Evolutionary conservation across 176 grass and related monocot genomes (phyloP).

Genomic region (Musa schizocarpa): DNA sequence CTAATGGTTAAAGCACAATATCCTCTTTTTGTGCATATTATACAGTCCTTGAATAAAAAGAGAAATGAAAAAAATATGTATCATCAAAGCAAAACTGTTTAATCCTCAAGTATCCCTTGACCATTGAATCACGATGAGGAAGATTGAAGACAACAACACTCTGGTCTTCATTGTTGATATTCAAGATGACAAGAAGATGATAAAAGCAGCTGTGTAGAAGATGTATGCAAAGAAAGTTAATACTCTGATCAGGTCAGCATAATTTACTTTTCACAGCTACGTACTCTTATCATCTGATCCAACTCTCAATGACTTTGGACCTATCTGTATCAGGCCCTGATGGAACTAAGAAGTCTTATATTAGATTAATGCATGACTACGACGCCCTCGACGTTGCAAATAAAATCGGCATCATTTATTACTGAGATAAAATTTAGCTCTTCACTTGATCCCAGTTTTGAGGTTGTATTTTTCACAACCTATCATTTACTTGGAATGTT

Average conservation of each 20-base stretch:
- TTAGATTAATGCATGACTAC: background rate
- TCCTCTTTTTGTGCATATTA: too few relatives aligned
- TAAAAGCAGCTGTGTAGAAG: background rate
- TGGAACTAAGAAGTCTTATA: background rate
- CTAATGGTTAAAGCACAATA: too few relatives aligned
- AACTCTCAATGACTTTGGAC: background rate
- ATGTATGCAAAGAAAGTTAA: background rate
- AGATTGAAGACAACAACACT: background rate
- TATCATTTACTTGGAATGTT: too few relatives aligned
- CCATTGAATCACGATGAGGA: background rate
- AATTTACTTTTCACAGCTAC: background rate
- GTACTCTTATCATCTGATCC: background rate
- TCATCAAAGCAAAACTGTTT: too few relatives aligned
- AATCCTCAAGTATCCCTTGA: background rate
- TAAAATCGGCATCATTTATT: background rate
- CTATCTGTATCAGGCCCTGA: background rate
- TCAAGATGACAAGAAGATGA: background rate
- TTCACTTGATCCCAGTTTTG: too few relatives aligned
- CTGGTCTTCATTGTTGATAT: constrained; percentile 1
- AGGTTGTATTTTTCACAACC: too few relatives aligned
- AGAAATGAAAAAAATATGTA: too few relatives aligned
- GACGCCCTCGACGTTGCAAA: too few relatives aligned
- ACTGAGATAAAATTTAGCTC: too few relatives aligned
- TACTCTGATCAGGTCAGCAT: background rate
- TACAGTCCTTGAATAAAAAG: too few relatives aligned